A percentile compares a stretch with the other conserved stretches of the same genome.
These are phyloP conservation scores for Dipodascopsis uninucleata DNA, from an alignment of 805 yeast species.

Conservation along the genomic window DNA sequence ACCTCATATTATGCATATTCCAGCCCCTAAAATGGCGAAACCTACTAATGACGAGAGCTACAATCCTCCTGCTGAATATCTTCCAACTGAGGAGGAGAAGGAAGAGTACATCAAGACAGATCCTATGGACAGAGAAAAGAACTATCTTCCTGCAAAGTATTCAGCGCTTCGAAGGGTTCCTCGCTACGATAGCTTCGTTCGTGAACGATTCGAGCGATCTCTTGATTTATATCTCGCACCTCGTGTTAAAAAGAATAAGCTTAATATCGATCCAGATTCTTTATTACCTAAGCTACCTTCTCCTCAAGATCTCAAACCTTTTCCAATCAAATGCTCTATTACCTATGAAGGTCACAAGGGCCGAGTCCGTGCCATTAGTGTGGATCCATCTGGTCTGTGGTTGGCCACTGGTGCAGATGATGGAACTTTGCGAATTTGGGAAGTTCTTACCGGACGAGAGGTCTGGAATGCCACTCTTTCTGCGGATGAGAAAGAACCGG, in stretches of 20 bases:
- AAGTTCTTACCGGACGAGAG: conserved; percentile 90
- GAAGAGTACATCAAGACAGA: conserved; percentile 66
- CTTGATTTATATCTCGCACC: conserved; percentile 94
- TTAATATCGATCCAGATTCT: conserved; percentile 93
- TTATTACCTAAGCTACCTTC: conserved; percentile 94
- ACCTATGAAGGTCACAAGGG: conserved; percentile 78
- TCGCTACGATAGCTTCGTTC: conserved; percentile 77
- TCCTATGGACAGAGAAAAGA: conserved; percentile 72
- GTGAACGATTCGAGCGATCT: conserved; percentile 92
- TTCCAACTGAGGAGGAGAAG: conserved; percentile 72
- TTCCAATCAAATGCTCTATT: conserved; percentile 89
- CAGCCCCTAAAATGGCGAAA: conserved; percentile 94
- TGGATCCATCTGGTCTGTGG: conserved; percentile 91
- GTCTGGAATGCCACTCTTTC: conserved; percentile 61
- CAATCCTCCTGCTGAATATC: conserved; percentile 95
- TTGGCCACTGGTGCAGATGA: conserved; percentile 97
- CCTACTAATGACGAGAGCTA: conserved; percentile 96
- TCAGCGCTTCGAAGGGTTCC: conserved; percentile 85
- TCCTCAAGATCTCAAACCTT: conserved; percentile 93
- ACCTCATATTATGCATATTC: conserved; percentile 76
- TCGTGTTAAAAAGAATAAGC: conserved; percentile 83
- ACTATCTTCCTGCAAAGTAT: conserved; percentile 79
- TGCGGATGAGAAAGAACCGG: conserved; percentile 58
- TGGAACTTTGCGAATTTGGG: conserved; percentile 96
- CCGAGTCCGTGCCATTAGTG: conserved; percentile 72